Conservation (phyloP, 257 asterid genomes). For the Leonotis leonurus region DNA sequence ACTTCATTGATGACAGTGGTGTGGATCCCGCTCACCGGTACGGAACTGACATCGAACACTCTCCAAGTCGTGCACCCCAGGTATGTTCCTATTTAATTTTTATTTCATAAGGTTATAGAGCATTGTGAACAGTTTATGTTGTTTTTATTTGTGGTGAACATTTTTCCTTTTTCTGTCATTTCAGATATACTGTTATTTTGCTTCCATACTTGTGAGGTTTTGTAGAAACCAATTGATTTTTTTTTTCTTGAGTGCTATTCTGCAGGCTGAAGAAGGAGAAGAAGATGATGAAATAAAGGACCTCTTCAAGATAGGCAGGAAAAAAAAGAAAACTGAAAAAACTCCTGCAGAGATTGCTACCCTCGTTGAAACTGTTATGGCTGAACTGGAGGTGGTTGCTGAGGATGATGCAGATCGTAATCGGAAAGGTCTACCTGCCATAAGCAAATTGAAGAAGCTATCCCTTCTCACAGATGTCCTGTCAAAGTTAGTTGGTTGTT, state of each 20-base stretch:
- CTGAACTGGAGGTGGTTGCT: constrained; percentile 83
- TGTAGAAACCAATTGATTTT: too few species aligned
- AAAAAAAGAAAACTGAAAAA: constrained; percentile 70
- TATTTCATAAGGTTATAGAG: background rate
- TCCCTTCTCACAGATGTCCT: constrained; percentile 78
- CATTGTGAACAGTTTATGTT: background rate
- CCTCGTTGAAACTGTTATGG: constrained; percentile 76
- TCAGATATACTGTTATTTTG: background rate
- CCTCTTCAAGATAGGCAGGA: constrained; percentile 71
- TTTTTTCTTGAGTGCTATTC: constrained; percentile 2
- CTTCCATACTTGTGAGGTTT: background rate
- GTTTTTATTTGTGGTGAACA: background rate
- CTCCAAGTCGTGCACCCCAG: constrained; percentile 58
- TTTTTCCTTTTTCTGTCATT: background rate
- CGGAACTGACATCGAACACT: constrained; percentile 41
- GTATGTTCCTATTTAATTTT: constrained; percentile 22
- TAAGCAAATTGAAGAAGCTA: constrained; percentile 73
- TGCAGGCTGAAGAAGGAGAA: constrained; percentile 80
- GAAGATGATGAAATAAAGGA: constrained; percentile 75
- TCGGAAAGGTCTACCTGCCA: constrained; percentile 69
- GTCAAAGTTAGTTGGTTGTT: constrained; percentile 50
- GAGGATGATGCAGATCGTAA: constrained; percentile 89
- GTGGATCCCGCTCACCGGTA: constrained; percentile 50
- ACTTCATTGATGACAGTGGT: constrained; percentile 67
- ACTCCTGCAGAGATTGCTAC: constrained; percentile 78